Conservation (phyloP, 192 early-diverging fungal species). For the Ambispora gerdemannii region DNA sequence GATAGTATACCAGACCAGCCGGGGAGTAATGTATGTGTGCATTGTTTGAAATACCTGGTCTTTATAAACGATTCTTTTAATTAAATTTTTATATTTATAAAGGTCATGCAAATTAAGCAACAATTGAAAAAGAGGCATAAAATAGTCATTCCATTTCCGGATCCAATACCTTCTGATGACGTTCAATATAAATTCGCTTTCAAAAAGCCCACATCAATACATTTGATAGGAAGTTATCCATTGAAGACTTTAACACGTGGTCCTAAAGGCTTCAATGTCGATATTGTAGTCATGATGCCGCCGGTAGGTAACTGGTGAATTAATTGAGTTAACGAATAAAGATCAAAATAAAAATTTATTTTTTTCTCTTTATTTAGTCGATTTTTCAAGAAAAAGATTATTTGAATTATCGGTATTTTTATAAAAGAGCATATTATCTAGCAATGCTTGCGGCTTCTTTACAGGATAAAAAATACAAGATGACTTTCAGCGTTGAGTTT, state of each 20-base stretch:
- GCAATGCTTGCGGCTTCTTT: constrained; percentile 66
- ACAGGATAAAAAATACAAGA: constrained; percentile 45
- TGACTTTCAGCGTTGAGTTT: constrained; percentile 52
- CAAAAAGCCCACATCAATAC: constrained; percentile 66
- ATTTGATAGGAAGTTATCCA: constrained; percentile 85
- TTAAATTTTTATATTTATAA: neutral
- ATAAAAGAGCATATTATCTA: constrained; percentile 93
- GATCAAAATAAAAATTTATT: neutral
- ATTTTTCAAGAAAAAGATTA: constrained; percentile 92
- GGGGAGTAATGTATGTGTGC: constrained; percentile 49
- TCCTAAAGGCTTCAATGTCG: constrained; percentile 70
- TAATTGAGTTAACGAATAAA: constrained; percentile 1
- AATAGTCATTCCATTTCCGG: constrained; percentile 71
- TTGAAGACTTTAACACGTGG: constrained; percentile 68
- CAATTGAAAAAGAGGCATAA: constrained; percentile 55
- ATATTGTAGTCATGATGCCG: constrained; percentile 92
- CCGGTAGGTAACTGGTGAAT: constrained; percentile 33
- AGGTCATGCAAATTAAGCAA: constrained; percentile 44
- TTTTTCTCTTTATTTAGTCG: constrained; percentile 32
- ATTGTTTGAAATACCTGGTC: no score
- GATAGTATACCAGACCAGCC: constrained; percentile 54
- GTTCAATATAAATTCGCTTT: constrained; percentile 79
- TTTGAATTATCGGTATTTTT: constrained; percentile 90
- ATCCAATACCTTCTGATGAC: constrained; percentile 66
- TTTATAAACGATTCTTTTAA: no score